Conservation (phyloP, 495 filamentous ascomycete species). For the Penicillium subrubescens region DNA sequence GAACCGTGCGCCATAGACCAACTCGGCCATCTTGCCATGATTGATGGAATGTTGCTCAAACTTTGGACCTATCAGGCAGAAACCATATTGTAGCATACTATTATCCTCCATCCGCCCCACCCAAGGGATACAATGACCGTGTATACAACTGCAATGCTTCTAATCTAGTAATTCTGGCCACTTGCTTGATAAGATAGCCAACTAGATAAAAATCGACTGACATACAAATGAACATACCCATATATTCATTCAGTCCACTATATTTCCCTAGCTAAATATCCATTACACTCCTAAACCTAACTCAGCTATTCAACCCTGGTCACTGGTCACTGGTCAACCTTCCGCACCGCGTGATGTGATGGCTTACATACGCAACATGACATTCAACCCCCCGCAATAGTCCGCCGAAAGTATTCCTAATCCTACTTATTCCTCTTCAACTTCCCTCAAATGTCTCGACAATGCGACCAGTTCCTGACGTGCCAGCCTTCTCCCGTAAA, state of each 20-base stretch:
- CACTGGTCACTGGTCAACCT: constrained; percentile 2
- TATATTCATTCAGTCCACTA: no score
- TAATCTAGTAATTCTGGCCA: background rate
- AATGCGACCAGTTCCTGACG: constrained; percentile 47
- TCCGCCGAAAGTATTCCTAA: background rate
- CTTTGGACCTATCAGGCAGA: background rate
- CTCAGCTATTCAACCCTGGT: background rate
- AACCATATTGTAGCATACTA: background rate
- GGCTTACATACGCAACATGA: constrained; percentile 28
- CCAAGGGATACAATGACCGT: background rate
- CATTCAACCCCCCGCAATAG: constrained; percentile 13
- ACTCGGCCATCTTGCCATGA: constrained; percentile 17
- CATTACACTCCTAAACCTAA: background rate
- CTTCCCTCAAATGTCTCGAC: constrained; percentile 20
- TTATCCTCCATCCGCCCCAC: background rate
- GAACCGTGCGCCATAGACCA: constrained; percentile 36
- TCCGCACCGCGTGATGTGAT: constrained; percentile 21
- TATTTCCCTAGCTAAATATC: background rate
- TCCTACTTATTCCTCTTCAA: constrained; percentile 6
- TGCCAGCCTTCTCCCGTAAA: constrained; percentile 36
- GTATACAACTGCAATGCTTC: background rate
- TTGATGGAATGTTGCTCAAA: background rate
- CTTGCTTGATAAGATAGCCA: background rate
- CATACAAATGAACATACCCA: background rate
- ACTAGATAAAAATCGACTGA: background rate